Evolutionary conservation across 2,329 filamentous ascomycete species (phyloP), one percentile per base, ranked within the genome.

Genomic region (Ophiostoma quercus): DNA sequence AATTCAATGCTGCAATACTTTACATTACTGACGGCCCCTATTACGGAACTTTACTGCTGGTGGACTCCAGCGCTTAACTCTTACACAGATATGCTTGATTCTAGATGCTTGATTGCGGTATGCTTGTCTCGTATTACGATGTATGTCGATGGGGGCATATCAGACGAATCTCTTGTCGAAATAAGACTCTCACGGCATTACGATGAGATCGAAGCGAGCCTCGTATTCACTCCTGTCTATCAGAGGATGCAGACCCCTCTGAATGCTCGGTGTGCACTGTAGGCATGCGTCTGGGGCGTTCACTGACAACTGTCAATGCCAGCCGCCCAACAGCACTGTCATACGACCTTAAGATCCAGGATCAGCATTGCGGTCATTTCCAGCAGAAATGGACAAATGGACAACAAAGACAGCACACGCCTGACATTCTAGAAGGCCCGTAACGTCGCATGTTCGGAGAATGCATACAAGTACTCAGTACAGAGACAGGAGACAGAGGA

Each of bases 311-410:
- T n/a, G 51, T 29, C 51, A 57, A 57, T 57, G 51, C 51, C 11
- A 14, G 51, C 9, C 25, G 51, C 51, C 22, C 51, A 25, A 57
- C 51, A 5, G 51, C n/a, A 41, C 9, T 14, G 25, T 57, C 51
- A 57, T 57, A 57, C 51, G 51, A 57, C 51, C n/a, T 29, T 12
- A 11, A 11, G 51, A 14, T 8, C 9, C 22, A 57, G 3, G 51
- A 57, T 57, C 51, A 57, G 22, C 51, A 25, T 57, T 57, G n/a
- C 51, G 22, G 51, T 57, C 51, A 57, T 29, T 57, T 57, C 7
- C 8, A 57, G n/a, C 51, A 57, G 22, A 57, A 57, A 57, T 57
- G 22, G 51, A 29, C 51, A 34, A 34, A 34, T 34, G 34, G 34
- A 34, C 34, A 34, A 34, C 34, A 57, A 14, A 57, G 9, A 25